phyloP scores from a whole-genome alignment of 2,329 filamentous ascomycete genomes.

The Ophiostoma piceae region DNA sequence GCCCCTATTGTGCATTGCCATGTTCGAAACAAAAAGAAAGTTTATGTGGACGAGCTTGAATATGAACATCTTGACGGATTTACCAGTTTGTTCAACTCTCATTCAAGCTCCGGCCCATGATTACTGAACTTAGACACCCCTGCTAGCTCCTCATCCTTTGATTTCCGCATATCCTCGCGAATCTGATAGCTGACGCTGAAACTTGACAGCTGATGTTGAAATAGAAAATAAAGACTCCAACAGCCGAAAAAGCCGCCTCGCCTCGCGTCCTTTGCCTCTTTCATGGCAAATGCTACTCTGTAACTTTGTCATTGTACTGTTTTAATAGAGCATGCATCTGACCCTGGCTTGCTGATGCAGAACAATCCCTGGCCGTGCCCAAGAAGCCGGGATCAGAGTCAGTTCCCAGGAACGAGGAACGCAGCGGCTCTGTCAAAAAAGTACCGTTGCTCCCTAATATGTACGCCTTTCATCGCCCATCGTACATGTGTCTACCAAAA shows the following conservation, averaged over 20 bases:
- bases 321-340: background rate
- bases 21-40: too few species aligned
- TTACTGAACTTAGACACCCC: background rate
- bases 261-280: background rate
- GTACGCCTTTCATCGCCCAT: too few species aligned
- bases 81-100: too few species aligned
- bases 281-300: background rate
- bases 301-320: background rate
- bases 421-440: background rate
- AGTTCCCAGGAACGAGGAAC: background rate
- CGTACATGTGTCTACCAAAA: background rate
- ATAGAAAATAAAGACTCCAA: too few species aligned
- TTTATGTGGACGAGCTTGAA: too few species aligned
- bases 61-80: too few species aligned
- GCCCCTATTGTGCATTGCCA: background rate
- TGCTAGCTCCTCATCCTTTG: background rate
- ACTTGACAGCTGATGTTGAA: background rate
- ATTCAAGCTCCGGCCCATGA: background rate
- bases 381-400: background rate
- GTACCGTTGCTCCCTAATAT: background rate
- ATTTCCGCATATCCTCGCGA: constrained; percentile 9
- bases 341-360: background rate
- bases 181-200: constrained; percentile 4
- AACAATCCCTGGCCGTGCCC: background rate
- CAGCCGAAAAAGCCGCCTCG: background rate